Evolutionary conservation across 164 flowering plant species (phyloP).

Genomic region (Santalum album): DNA sequence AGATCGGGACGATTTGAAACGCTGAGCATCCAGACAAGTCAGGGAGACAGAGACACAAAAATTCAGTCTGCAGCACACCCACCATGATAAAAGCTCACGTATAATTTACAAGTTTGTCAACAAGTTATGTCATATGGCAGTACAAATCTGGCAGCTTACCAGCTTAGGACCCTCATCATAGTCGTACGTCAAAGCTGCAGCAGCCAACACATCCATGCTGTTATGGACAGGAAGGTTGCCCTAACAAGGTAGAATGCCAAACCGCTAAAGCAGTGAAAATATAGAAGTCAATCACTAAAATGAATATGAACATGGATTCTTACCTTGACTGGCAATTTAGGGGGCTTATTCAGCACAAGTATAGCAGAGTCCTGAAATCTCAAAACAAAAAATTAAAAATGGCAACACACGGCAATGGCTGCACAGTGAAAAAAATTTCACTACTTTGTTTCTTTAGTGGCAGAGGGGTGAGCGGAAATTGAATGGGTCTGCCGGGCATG

Average conservation of each 20-base stretch:
- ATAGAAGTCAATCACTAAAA: not conserved
- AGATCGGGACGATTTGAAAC: too few species aligned
- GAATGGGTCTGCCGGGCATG: too few species aligned
- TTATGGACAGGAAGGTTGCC: conserved; percentile 88
- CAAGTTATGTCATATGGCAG: too few species aligned
- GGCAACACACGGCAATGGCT: too few species aligned
- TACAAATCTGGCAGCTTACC: conserved; percentile 28
- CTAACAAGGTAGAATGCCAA: conserved; percentile 20
- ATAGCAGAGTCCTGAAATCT: conserved; percentile 74
- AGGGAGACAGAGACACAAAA: too few species aligned
- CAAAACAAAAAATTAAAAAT: not conserved
- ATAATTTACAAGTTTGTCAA: too few species aligned
- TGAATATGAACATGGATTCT: conserved; percentile 6
- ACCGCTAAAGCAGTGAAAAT: not conserved
- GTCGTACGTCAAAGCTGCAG: conserved; percentile 76
- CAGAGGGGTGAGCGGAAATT: too few species aligned
- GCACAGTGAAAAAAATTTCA: too few species aligned
- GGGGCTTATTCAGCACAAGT: conserved; percentile 84
- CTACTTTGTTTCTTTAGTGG: too few species aligned
- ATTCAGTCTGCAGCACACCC: too few species aligned
- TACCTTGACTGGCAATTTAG: conserved; percentile 83
- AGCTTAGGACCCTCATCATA: conserved; percentile 80
- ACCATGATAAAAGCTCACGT: too few species aligned
- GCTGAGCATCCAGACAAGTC: too few species aligned
- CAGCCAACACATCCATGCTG: conserved; percentile 96